These are phyloP conservation scores for Penicillium simplicissimum DNA, from an alignment of 495 filamentous ascomycete species.

Conservation along the genomic window DNA sequence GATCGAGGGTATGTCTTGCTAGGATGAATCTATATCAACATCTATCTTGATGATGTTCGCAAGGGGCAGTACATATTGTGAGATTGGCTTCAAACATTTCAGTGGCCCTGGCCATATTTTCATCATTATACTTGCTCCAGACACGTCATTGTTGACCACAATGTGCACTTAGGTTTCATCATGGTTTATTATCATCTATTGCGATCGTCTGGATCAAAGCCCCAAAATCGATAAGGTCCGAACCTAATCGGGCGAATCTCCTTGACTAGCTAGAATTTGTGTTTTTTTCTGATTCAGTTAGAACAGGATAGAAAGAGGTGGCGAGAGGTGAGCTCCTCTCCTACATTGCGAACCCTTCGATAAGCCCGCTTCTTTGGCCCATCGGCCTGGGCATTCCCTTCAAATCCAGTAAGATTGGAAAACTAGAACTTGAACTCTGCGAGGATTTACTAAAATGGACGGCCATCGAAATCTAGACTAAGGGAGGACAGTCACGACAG, in stretches of 20 bases:
- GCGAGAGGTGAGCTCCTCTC: conserved; percentile 22
- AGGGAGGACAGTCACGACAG: background rate
- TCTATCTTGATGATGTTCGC: background rate
- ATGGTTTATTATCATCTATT: conserved; percentile 17
- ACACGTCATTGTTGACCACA: background rate
- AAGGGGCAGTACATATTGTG: background rate
- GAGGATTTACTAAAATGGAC: too few relatives aligned
- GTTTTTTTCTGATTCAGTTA: background rate
- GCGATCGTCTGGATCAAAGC: conserved; percentile 36
- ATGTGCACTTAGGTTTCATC: conserved; percentile 27
- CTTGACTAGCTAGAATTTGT: conserved; percentile 30
- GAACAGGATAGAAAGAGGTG: conserved; percentile 16
- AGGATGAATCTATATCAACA: background rate
- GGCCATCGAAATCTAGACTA: background rate
- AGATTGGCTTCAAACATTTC: background rate
- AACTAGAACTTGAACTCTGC: too few relatives aligned
- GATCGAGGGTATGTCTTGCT: background rate
- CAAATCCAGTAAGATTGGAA: too few relatives aligned
- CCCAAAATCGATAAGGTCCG: conserved; percentile 48
- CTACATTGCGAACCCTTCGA: background rate
- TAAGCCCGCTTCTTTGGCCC: background rate
- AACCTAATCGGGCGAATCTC: conserved; percentile 48
- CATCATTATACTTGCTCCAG: too few relatives aligned
- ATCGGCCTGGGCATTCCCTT: background rate
- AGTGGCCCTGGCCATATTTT: too few relatives aligned